Evolutionary conservation across 805 yeast species (phyloP), one percentile per base, ranked within the genome.

Genomic region (Sungouiella blattae): DNA sequence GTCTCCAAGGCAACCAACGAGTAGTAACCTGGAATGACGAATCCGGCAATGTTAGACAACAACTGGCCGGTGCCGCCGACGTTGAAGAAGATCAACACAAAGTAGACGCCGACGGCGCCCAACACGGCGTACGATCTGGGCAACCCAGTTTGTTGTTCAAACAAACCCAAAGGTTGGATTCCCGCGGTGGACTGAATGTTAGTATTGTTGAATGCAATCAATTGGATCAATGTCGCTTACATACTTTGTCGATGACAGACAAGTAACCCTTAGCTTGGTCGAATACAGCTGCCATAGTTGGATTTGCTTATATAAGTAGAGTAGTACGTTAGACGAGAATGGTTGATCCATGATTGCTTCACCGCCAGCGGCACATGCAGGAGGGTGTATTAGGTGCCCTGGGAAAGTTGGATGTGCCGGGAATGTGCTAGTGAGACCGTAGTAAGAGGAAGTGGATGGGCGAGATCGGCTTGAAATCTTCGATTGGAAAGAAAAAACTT

Each of bases 21-120:
- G 57, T 74, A 79, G 69, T 89, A 91, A 35, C 93, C 91, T 30
- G 99, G 98, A 43, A 88, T 60, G 26, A 77, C 87, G 49, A 93
- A 86, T 1, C 97, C 95, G 12, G 94, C 94, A 52, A 91, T 66
- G 71, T 93, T 93, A 46, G 96, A 84, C 49, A 93, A 74, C 53
- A 93, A 78, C 69, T 89, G 95, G 43, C 98, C 98, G 53, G 93
- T 71, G 18, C 97, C 98, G 44, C 96, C 98, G 50, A 89, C 69
- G 67, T 93, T 94, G 54, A 89, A 68, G 65, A 91, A 87, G 40
- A 89, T 79, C 52, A 91, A 60, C 27, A 89, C 64, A 46, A 89
- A 70, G 68, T 93, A 93, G 31, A 78, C 54, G 4, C 61, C 80
- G 23, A 68, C 80, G 18, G 73, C 71, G 17, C 80, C 91, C 36